Evolutionary conservation across 2,329 filamentous ascomycete species (phyloP).

Genomic region (Colletotrichum destructivum): DNA sequence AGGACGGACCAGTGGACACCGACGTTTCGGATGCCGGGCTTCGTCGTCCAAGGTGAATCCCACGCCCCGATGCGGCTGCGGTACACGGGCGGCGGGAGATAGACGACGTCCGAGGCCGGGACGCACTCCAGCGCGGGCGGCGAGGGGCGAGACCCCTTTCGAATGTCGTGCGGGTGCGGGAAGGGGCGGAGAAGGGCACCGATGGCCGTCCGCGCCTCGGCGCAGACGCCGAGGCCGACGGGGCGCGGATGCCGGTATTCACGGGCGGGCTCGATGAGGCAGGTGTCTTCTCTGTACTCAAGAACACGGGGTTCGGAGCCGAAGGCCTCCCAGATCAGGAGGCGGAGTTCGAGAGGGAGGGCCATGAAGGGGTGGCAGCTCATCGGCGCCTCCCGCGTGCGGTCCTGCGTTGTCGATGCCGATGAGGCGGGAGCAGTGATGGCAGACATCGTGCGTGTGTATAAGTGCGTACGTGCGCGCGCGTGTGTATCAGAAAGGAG

Average conservation of each 20-base stretch:
- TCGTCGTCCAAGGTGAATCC: constrained; percentile 38
- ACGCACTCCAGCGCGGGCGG: not conserved
- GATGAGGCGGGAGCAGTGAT: not conserved
- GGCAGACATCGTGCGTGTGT: constrained; percentile 2
- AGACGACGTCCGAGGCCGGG: constrained; percentile 28
- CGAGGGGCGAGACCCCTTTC: constrained; percentile 9
- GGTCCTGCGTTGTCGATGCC: not conserved
- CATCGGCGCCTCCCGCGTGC: not conserved
- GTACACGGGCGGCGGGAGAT: constrained; percentile 36
- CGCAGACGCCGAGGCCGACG: constrained; percentile 22
- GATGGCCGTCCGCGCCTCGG: constrained; percentile 26
- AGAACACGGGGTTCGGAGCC: constrained; percentile 22
- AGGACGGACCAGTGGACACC: constrained; percentile 38
- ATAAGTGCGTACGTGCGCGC: not conserved
- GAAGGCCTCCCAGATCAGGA: constrained; percentile 32
- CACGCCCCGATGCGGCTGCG: constrained; percentile 34
- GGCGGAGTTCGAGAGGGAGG: constrained; percentile 36
- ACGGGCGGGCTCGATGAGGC: constrained; percentile 24
- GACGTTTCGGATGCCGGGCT: constrained; percentile 29
- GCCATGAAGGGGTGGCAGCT: constrained; percentile 25
- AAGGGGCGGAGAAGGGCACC: constrained; percentile 22
- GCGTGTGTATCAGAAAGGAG: not conserved
- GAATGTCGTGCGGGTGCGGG: constrained; percentile 28
- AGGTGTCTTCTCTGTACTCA: constrained; percentile 35
- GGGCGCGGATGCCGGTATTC: constrained; percentile 33